phyloP scores from a whole-genome alignment of 1,284 basidiomycete species.

The Ganoderma boninense region DNA sequence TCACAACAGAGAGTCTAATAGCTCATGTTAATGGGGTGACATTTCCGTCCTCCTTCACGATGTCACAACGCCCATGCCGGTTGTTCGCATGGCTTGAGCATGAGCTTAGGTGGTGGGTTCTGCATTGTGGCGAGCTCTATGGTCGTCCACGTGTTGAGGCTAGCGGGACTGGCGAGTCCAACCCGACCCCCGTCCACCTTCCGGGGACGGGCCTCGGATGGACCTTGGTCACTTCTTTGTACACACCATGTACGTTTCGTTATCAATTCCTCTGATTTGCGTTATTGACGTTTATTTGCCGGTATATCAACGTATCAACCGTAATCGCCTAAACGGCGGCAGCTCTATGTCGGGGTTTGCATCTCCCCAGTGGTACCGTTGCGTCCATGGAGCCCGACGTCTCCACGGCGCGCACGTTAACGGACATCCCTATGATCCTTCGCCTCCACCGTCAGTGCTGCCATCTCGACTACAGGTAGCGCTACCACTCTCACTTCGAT shows the following conservation, averaged over 20 bases:
- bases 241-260: not conserved
- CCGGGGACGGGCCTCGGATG: slow-evolving; percentile 71
- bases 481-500: too few relatives aligned
- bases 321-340: slow-evolving; percentile 33
- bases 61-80: too few relatives aligned
- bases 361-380: too few relatives aligned
- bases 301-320: slow-evolving; percentile 46
- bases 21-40: too few relatives aligned
- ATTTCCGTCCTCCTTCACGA: too few relatives aligned
- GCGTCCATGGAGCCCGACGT: not conserved
- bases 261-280: too few relatives aligned
- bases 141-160: slow-evolving; percentile 66
- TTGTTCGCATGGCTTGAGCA: too few relatives aligned
- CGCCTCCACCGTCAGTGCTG: not conserved
- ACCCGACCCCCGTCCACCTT: slow-evolving; percentile 58
- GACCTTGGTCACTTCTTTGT: slow-evolving; percentile 61
- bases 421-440: not conserved
- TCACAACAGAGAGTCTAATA: too few relatives aligned
- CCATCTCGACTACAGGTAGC: not conserved
- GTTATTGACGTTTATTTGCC: slow-evolving; percentile 19
- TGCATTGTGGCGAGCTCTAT: slow-evolving; percentile 68
- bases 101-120: too few relatives aligned
- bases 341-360: not conserved
- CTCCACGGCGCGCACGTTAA: not conserved
- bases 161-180: slow-evolving; percentile 48